Conservation (phyloP, 1,284 basidiomycete species). For the Apiotrichum brassicae region DNA sequence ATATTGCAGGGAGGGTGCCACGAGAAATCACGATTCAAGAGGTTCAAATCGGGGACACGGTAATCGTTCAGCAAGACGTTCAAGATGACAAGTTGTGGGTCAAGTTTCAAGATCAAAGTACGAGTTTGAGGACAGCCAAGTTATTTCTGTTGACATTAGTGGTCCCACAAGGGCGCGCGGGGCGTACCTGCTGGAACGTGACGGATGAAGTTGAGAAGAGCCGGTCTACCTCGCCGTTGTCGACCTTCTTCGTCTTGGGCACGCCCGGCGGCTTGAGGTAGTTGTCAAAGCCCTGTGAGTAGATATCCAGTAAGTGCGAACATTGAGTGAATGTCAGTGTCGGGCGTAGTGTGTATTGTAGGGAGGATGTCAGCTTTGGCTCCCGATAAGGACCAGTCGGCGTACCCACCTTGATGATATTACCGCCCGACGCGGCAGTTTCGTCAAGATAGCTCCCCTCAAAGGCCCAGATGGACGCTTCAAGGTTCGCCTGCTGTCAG, state of each 20-base stretch:
- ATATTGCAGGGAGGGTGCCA: no score
- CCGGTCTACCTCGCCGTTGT: constrained; percentile 45
- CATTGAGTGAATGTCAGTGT: not conserved
- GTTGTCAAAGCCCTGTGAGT: constrained; percentile 47
- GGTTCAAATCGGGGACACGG: no score
- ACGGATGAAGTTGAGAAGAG: constrained; percentile 47
- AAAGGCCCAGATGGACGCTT: constrained; percentile 49
- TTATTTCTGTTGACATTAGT: constrained; percentile 11
- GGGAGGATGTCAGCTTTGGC: no score
- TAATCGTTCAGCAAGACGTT: no score
- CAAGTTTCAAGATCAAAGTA: no score
- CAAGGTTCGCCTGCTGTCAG: constrained; percentile 45
- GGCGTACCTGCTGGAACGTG: constrained; percentile 43
- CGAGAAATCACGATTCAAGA: no score
- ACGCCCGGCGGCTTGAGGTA: constrained; percentile 47
- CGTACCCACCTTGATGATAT: constrained; percentile 46
- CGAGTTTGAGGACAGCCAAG: not conserved
- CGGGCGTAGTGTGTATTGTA: no score
- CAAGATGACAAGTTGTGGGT: no score
- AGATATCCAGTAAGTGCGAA: not conserved
- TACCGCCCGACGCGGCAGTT: constrained; percentile 43
- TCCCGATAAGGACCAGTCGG: no score
- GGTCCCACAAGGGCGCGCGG: constrained; percentile 4
- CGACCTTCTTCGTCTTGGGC: constrained; percentile 41
- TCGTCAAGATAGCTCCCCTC: constrained; percentile 51